Evolutionary conservation across 768 basidiomycete species (phyloP).

Genomic region (Russula ochroleuca): DNA sequence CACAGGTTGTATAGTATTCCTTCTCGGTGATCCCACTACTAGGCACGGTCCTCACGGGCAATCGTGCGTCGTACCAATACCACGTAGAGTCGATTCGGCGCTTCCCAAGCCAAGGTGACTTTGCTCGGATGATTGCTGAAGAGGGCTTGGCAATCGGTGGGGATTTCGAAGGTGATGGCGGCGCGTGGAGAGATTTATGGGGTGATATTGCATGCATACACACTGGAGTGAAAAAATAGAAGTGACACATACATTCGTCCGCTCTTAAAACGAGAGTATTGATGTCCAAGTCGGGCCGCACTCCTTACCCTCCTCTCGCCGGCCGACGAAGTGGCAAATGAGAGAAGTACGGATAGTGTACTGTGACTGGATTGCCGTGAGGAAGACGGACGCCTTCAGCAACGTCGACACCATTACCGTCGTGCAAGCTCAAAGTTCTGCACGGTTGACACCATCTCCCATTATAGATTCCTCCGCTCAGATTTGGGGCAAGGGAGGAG

Average conservation of each 20-base stretch:
- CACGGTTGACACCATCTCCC: too few relatives aligned
- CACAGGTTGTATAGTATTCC: slow-evolving; percentile 86
- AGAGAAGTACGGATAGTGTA: background rate
- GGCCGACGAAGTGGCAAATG: background rate
- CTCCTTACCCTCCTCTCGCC: too few relatives aligned
- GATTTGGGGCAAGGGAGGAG: too few relatives aligned
- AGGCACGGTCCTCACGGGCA: slow-evolving; percentile 94
- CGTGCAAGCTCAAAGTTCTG: too few relatives aligned
- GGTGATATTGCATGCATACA: slow-evolving; percentile 86
- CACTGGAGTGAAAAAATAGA: slow-evolving; percentile 72
- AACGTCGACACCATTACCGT: background rate
- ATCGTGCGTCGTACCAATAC: slow-evolving; percentile 94
- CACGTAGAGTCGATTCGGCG: slow-evolving; percentile 94
- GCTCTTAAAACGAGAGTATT: too few relatives aligned
- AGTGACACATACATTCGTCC: background rate
- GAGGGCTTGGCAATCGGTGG: slow-evolving; percentile 76
- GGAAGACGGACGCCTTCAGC: background rate
- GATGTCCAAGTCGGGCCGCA: too few relatives aligned
- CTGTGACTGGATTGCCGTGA: background rate
- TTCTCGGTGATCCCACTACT: slow-evolving; percentile 93
- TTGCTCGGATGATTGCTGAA: slow-evolving; percentile 82
- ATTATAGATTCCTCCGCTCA: too few relatives aligned
- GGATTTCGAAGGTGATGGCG: slow-evolving; percentile 58
- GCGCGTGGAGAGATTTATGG: slow-evolving; percentile 84
- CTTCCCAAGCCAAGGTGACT: slow-evolving; percentile 85